A percentile compares a stretch with the other conserved stretches of the same genome.
Conservation (phyloP, 768 basidiomycete species). For the Auriscalpium vulgare region DNA sequence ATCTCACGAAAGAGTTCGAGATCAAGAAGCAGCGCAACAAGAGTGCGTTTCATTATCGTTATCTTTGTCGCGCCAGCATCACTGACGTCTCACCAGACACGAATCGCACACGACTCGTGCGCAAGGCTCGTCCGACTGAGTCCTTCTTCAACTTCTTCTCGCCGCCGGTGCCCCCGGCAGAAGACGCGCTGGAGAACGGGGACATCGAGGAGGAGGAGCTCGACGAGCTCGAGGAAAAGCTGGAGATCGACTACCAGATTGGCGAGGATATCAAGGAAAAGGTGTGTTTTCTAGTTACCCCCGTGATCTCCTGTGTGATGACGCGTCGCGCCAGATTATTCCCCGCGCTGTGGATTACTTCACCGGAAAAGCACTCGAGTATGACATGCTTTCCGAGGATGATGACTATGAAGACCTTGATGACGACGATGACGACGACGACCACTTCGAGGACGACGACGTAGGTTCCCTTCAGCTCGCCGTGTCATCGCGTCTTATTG, state of each 20-base stretch:
- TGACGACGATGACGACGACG: slow-evolving; percentile 51
- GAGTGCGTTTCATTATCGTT: slow-evolving; percentile 39
- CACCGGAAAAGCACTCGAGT: slow-evolving; percentile 91
- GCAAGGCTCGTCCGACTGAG: slow-evolving; percentile 83
- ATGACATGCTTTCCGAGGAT: slow-evolving; percentile 42
- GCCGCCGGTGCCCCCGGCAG: slow-evolving; percentile 66
- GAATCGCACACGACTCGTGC: slow-evolving; percentile 72
- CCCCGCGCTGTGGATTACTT: slow-evolving; percentile 96
- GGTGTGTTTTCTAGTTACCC: slow-evolving; percentile 32
- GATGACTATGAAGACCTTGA: slow-evolving; percentile 40
- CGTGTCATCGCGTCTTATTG: neutral
- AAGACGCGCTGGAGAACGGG: slow-evolving; percentile 56
- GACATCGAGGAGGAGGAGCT: slow-evolving; percentile 81
- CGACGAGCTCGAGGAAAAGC: slow-evolving; percentile 84
- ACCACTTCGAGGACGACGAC: slow-evolving; percentile 54
- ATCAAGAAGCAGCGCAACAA: slow-evolving; percentile 99
- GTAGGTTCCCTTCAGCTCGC: slow-evolving; percentile 25
- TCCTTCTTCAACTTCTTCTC: slow-evolving; percentile 99
- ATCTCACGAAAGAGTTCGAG: slow-evolving; percentile 94
- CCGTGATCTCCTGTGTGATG: neutral
- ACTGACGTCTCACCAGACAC: slow-evolving; percentile 42
- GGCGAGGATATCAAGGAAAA: slow-evolving; percentile 98
- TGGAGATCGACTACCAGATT: slow-evolving; percentile 96
- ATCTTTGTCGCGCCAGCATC: neutral
- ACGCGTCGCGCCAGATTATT: slow-evolving; percentile 53